Evolutionary conservation across 2,329 filamentous ascomycete species (phyloP).

Genomic region (Septoria linicola): DNA sequence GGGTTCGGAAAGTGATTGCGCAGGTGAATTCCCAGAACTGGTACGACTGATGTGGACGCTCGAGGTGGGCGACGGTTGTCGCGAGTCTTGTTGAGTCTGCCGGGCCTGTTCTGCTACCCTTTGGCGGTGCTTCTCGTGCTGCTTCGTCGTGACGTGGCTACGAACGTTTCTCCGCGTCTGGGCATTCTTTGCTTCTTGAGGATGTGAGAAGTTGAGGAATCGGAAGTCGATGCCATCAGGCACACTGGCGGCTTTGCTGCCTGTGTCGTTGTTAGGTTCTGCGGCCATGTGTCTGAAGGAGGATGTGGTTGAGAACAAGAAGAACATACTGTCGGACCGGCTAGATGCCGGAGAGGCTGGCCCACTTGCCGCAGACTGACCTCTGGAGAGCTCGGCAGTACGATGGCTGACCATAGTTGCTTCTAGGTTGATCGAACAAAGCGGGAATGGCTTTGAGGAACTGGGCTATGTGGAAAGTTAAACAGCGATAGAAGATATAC

Average conservation of each 20-base stretch:
- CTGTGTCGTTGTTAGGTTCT: constrained; percentile 23
- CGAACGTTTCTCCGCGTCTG: constrained; percentile 37
- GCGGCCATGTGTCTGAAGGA: constrained; percentile 18
- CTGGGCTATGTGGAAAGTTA: constrained; percentile 17
- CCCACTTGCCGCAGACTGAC: constrained; percentile 27
- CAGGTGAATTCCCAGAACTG: constrained; percentile 16
- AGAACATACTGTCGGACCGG: constrained; percentile 32
- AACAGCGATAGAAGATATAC: constrained; percentile 24
- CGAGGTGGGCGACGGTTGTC: constrained; percentile 15
- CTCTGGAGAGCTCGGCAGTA: constrained; percentile 36
- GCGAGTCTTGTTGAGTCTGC: constrained; percentile 12
- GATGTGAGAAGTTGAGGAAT: constrained; percentile 39
- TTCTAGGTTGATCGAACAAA: constrained; percentile 4
- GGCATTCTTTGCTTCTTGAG: constrained; percentile 36
- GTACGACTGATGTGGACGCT: constrained; percentile 18
- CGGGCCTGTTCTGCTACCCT: constrained; percentile 23
- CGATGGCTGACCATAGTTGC: constrained; percentile 30
- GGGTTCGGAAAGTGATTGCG: constrained; percentile 12
- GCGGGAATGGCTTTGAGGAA: constrained; percentile 13
- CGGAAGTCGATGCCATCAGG: constrained; percentile 35
- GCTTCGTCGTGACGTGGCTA: constrained; percentile 35
- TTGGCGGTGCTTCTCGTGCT: constrained; percentile 26
- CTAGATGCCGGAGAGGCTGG: constrained; percentile 29
- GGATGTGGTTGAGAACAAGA: constrained; percentile 18
- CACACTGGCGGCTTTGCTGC: constrained; percentile 26